Conservation (phyloP, 1,139 yeast genomes). For the Diutina pseudorugosa region DNA sequence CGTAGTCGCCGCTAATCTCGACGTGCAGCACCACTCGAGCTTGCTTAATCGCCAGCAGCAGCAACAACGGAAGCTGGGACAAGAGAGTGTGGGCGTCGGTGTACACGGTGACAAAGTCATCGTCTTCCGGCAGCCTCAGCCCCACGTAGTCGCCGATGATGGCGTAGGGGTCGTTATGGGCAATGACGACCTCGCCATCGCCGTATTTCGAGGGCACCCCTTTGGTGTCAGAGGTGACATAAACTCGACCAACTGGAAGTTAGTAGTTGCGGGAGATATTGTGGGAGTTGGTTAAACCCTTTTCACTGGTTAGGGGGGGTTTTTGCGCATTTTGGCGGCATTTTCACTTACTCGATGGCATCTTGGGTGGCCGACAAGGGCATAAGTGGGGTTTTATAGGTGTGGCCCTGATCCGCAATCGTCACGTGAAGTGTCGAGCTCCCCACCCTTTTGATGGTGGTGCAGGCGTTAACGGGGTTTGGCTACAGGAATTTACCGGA, state of each 20-base stretch:
- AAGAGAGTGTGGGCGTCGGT: constrained; percentile 44
- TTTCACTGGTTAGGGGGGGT: no score
- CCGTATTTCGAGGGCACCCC: constrained; percentile 4
- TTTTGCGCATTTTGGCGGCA: background rate
- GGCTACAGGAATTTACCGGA: background rate
- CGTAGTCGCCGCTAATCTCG: constrained; percentile 45
- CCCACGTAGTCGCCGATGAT: background rate
- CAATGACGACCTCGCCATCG: background rate
- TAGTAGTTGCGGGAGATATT: background rate
- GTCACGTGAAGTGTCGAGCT: background rate
- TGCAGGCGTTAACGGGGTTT: background rate
- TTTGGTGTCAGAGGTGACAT: constrained; percentile 2
- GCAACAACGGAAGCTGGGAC: constrained; percentile 42
- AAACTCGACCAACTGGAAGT: background rate
- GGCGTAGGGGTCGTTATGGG: background rate
- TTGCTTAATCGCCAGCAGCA: constrained; percentile 25
- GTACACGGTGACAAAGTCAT: constrained; percentile 34
- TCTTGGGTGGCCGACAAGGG: background rate
- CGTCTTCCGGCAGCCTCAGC: background rate
- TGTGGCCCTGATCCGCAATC: background rate
- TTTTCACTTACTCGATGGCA: background rate
- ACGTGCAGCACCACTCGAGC: constrained; percentile 49
- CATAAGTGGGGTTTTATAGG: background rate
- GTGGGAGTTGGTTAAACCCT: no score
- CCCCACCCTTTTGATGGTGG: background rate